Base-by-base conservation (phyloP, 2,329 filamentous ascomycete genomes). In the Plectosphaerella cucumerina region DNA sequence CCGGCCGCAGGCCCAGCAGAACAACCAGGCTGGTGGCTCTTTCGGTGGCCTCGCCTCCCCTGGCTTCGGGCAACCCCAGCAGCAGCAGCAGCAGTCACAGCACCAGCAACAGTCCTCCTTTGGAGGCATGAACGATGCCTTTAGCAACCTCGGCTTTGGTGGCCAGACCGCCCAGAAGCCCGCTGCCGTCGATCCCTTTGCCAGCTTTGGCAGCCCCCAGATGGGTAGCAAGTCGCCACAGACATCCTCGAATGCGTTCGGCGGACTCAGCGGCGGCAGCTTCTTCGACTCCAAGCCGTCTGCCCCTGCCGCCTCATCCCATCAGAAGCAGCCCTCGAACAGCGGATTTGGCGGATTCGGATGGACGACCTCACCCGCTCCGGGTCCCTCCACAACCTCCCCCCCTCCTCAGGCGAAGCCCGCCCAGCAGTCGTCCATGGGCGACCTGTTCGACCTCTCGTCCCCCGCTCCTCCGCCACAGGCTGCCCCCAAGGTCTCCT, bases 371-470 rank as follows among this genome's bases (percentile, higher is more conserved):
- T 72, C 78, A 8, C 65, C 81, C 6, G 62, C 72, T 2, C 61
- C 70, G 20, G 55, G 68, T 20, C 58, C 66, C 46, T 44, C 67
- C 60, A 58, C 68, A 37, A 53, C 63, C 41, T 54, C 69, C 5
- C 47, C 47, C 6, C 35, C 47, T 31, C 21, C 47, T 11, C n/a
- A 59, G 50, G 55, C 74, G 20, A 72, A 78, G 64, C 75, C 67
- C 47, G 66, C 66, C 58, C 72, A 68, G 48, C 66, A 77, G 2
- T 76, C 78, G 10, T 81, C 82, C 15, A 82, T 94, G 60, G 85
- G 84, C 46, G 90, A 96, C 63, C 77, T 97, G 2, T 93, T 97
- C 62, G 90, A 93, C 63, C 81, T 96, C 58, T 81, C 82, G 6
- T 71, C 81, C 1, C 59, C 78, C 47, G 61, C 72, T 47, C 55